phyloP scores from a whole-genome alignment of 306 rosid genomes.

The Sicyos edulis region DNA sequence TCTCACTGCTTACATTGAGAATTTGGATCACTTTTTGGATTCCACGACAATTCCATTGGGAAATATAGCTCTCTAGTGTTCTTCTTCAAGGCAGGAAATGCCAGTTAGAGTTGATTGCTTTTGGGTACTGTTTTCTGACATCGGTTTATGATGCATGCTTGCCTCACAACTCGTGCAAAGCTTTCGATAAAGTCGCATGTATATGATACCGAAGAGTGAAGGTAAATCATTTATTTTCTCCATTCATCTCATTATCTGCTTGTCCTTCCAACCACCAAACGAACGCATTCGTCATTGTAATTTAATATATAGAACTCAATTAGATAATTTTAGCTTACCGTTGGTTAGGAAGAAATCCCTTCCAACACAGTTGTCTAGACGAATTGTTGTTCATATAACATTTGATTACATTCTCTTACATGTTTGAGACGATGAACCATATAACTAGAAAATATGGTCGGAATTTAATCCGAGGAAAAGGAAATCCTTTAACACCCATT shows the following conservation, averaged over 20 bases:
- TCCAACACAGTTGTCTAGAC: slow-evolving; percentile 31
- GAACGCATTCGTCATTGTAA: slow-evolving; percentile 40
- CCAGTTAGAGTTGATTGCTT: slow-evolving; percentile 24
- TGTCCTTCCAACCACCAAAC: slow-evolving; percentile 39
- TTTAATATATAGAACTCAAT: slow-evolving; percentile 37
- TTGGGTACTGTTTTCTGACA: slow-evolving; percentile 30
- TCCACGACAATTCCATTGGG: slow-evolving; percentile 36
- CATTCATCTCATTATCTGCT: slow-evolving; percentile 38
- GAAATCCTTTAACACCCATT: neutral
- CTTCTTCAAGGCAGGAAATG: slow-evolving; percentile 32
- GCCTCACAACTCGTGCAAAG: slow-evolving; percentile 27
- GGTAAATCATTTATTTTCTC: slow-evolving; percentile 41
- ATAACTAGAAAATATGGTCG: neutral
- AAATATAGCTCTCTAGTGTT: slow-evolving; percentile 23
- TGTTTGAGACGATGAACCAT: slow-evolving; percentile 13
- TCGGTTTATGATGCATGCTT: slow-evolving; percentile 19
- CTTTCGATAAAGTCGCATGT: slow-evolving; percentile 31
- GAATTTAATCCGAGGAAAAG: slow-evolving; percentile 15
- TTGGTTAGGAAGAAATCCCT: slow-evolving; percentile 30
- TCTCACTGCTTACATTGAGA: slow-evolving; percentile 37
- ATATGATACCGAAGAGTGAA: slow-evolving; percentile 32
- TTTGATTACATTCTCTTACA: slow-evolving; percentile 15
- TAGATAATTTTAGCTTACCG: slow-evolving; percentile 34
- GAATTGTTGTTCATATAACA: slow-evolving; percentile 36
- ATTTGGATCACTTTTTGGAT: slow-evolving; percentile 37